Evolutionary conservation across 257 asterid species (phyloP).

Genomic region (Lycium ferocissimum): DNA sequence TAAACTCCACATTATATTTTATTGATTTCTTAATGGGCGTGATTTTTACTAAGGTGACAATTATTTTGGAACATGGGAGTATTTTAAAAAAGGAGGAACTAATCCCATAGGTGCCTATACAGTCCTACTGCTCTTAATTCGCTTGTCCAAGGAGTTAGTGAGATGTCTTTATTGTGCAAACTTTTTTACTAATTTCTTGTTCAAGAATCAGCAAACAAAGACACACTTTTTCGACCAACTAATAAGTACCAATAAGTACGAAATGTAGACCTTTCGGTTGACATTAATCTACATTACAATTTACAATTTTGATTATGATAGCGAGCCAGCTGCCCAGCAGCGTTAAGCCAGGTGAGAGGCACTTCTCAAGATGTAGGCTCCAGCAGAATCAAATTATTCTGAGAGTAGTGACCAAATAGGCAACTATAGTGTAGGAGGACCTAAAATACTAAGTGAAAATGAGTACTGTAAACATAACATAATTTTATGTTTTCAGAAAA

Average conservation of each 20-base stretch:
- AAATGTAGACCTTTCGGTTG: not conserved
- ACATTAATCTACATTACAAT: no score
- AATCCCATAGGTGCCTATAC: not conserved
- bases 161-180: not conserved
- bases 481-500: not conserved
- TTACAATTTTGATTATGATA: no score
- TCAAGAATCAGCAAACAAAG: not conserved
- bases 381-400: not conserved
- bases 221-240: not conserved
- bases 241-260: not conserved
- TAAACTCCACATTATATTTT: no score
- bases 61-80: no score
- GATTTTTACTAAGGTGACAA: no score
- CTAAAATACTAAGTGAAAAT: not conserved
- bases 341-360: no score
- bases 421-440: not conserved
- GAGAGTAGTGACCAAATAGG: not conserved
- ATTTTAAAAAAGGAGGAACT: not conserved
- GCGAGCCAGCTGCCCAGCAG: no score
- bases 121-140: not conserved
- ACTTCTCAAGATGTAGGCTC: no score
- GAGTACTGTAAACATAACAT: not conserved
- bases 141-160: not conserved
- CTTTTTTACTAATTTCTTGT: not conserved
- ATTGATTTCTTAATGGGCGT: no score